These are phyloP conservation scores for Fusarium sp. DNA, from an alignment of 2,329 filamentous ascomycete genomes.

Conservation along the genomic window DNA sequence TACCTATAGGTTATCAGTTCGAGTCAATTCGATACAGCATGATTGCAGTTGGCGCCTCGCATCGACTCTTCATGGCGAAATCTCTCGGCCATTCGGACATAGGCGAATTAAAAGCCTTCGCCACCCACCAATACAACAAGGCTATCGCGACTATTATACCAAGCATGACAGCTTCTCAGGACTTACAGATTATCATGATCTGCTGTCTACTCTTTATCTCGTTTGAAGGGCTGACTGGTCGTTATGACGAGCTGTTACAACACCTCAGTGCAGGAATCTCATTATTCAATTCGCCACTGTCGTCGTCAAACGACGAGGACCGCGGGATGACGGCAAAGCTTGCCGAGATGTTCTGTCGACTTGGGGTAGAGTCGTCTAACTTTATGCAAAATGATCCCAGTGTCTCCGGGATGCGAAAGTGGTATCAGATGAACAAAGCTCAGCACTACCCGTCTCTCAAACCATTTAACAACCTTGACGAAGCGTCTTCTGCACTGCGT, in stretches of 20 bases:
- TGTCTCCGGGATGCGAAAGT: neutral
- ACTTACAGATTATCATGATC: neutral
- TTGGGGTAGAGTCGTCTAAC: neutral
- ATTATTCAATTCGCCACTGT: neutral
- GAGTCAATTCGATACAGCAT: neutral
- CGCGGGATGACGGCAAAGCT: neutral
- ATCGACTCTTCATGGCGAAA: neutral
- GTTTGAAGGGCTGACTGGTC: neutral
- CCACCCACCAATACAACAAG: neutral
- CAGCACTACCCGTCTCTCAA: neutral
- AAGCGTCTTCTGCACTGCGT: neutral
- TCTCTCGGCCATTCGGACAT: neutral
- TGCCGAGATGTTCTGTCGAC: neutral
- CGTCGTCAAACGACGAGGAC: neutral
- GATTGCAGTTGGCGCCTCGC: neutral
- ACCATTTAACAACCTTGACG: neutral
- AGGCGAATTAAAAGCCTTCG: neutral
- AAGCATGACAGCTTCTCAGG: neutral
- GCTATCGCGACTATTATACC: neutral
- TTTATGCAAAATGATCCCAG: neutral
- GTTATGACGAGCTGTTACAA: neutral
- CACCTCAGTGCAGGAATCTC: neutral
- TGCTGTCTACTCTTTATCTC: neutral
- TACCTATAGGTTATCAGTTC: neutral
- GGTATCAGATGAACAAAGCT: neutral